Evolutionary conservation across 495 filamentous ascomycete genomes (phyloP), one percentile per base, ranked within the genome.

Genomic region (Penicillium egyptiacum): DNA sequence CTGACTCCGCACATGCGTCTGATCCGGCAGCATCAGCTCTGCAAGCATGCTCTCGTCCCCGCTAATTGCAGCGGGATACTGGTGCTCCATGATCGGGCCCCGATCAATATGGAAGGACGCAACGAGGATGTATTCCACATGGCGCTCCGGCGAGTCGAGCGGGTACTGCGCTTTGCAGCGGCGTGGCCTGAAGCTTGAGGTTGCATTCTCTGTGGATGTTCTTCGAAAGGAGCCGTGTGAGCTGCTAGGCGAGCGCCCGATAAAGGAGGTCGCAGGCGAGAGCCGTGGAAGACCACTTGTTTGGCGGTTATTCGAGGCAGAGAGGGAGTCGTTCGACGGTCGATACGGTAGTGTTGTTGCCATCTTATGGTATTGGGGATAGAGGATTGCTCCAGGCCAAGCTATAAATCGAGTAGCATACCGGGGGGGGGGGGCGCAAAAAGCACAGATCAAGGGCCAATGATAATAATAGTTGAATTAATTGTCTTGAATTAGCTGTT

Each of bases 101-200:
- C 89, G 86, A 67, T 98, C 92, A 62, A 97, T 96, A 66, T 97
- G 91, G 71, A 99, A 99, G 3, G 92, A 94, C 0, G 94, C 94
- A 49, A 99, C 95, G n/a, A 99, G 79, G 53, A 99, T 97, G 67
- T 97, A 99, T 70, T 98, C 94, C 67, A 99, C 94, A 86, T 99
- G 94, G 59, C 89, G 91, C 72, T 96, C 92, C 31, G 81, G 58
- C 14, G 79, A 85, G 53, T 91, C 85, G 10, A 84, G 79, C 2
- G 92, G 91, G 69, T 97, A 97, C 67, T 97, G 92, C 41, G 92
- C 93, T 60, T 86, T 90, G 66, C 90, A 73, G 16, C 72, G 72
- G 33, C 74, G 75, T 66, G 75, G 65, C 77, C 74, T 69, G 69
- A 69, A 65, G 70, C 66, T 57, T 67, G 70, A 62, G 69, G 68